Base-by-base conservation (phyloP, 1,139 yeast species). In the Diutina scorzettiae region DNA sequence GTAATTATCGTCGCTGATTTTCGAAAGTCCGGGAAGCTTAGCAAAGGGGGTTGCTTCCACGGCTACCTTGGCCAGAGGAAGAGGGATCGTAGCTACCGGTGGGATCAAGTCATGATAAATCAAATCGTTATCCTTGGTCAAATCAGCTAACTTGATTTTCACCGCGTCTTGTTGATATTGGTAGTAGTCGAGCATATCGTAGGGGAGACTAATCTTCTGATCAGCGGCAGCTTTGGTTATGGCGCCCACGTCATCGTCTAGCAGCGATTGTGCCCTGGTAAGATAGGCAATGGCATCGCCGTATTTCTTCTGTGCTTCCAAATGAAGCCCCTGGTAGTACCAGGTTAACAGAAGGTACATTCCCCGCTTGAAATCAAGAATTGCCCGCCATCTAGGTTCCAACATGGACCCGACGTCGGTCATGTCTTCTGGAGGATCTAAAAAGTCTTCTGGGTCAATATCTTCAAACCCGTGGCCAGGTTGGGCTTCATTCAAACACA, bases 61-160 rank as follows among this genome's bases (percentile, higher is more conserved):
- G 53, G 83, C 84, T 2, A 84, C 80, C 27, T 91, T 85, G 45
- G 84, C 93, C 69, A 87, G 67, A 1, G 83, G 75, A 48, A 83
- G 76, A 0, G 80, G 67, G 9, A 84, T 54, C 1, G 79, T 66
- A 3, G 71, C 72, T 27, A 66, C 63, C 14, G 76, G 69, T 1
- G 95, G 95, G 12, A 89, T 65, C 2, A 70, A 56, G 23, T 81
- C 89, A 57, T 91, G 95, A 53, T 84, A 91, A 39, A 91, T 85
- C 53, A 78, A 80, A 55, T 91, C 96, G 54, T 91, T 91, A 54
- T 91, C 97, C 51, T 83, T 85, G 29, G 71, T 77, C 47, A 83
- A 56, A 8, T 71, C 69, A 3, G 57, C 57, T 37, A 76, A 54
- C 41, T 73, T 73, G 34, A 68, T 65, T 23, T 60, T 59, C 43